A percentile compares a stretch with the other conserved stretches of the same genome.
Evolutionary conservation across 768 basidiomycete species (phyloP).

Genomic region (Lactifluus pinguis): DNA sequence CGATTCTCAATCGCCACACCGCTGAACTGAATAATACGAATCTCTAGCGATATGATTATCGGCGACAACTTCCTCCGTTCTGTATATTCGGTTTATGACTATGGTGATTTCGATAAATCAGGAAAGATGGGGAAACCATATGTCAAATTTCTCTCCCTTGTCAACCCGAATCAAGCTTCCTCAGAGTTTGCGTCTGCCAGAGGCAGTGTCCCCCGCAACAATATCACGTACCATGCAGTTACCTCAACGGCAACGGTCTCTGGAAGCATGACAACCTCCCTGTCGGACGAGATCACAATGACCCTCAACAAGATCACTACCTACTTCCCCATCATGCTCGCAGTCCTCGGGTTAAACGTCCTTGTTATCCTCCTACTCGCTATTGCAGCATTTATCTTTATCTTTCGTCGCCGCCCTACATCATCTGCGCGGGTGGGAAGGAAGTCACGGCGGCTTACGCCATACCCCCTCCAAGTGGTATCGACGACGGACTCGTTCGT

Average conservation of each 20-base stretch:
- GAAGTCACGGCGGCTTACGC: constrained; percentile 39
- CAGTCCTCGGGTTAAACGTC: constrained; percentile 69
- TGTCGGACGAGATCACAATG: constrained; percentile 49
- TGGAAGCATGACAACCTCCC: constrained; percentile 38
- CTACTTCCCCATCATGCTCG: constrained; percentile 67
- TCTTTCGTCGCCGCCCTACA: constrained; percentile 40
- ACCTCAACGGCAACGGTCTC: constrained; percentile 30
- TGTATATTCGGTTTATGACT: constrained; percentile 76
- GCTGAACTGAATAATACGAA: constrained; percentile 4
- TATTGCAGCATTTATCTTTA: constrained; percentile 42
- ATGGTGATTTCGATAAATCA: constrained; percentile 62
- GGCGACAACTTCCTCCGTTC: constrained; percentile 81
- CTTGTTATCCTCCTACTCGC: constrained; percentile 52
- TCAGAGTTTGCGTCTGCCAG: constrained; percentile 58
- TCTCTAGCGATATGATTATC: constrained; percentile 64
- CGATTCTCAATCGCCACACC: background rate
- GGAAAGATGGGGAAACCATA: constrained; percentile 69
- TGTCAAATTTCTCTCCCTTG: constrained; percentile 61
- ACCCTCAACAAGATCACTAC: constrained; percentile 55
- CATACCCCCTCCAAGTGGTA: constrained; percentile 46
- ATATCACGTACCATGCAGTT: constrained; percentile 57
- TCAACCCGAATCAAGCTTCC: constrained; percentile 63
- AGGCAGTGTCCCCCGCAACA: constrained; percentile 52
- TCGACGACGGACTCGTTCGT: constrained; percentile 16
- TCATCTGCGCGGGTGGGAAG: constrained; percentile 28